Evolutionary conservation across 1,284 basidiomycete genomes (phyloP).

Genomic region (Pholiota adiposa): DNA sequence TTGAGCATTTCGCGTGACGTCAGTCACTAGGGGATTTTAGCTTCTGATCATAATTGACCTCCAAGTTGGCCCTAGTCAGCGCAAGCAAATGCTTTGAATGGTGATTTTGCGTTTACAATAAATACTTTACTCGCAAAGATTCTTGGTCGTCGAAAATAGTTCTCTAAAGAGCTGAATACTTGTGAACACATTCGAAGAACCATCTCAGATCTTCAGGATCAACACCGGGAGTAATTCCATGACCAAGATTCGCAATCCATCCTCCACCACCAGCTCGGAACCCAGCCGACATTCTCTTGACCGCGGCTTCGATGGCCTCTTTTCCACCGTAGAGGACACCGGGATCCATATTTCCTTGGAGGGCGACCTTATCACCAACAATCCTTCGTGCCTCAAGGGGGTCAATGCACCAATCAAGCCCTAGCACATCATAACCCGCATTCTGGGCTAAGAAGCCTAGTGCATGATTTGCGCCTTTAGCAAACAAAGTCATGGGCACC

Average conservation of each 20-base stretch:
- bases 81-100: too few relatives aligned
- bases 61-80: too few relatives aligned
- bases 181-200: slow-evolving; percentile 92
- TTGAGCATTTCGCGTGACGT: too few relatives aligned
- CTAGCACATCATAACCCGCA: slow-evolving; percentile 84
- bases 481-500: slow-evolving; percentile 88
- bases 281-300: slow-evolving; percentile 80
- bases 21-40: too few relatives aligned
- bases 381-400: slow-evolving; percentile 68
- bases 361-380: slow-evolving; percentile 67
- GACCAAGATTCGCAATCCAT: slow-evolving; percentile 97
- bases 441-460: slow-evolving; percentile 58
- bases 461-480: slow-evolving; percentile 87
- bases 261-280: slow-evolving; percentile 71
- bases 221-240: slow-evolving; percentile 97
- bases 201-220: slow-evolving; percentile 88
- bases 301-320: slow-evolving; percentile 87
- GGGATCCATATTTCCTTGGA: slow-evolving; percentile 98
- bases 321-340: slow-evolving; percentile 85
- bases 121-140: too few relatives aligned
- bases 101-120: too few relatives aligned
- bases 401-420: slow-evolving; percentile 89
- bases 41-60: too few relatives aligned
- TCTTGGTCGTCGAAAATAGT: too few relatives aligned
- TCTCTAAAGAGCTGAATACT: slow-evolving; percentile 61